Evolutionary conservation across 2,329 filamentous ascomycete species (phyloP), one percentile per base, ranked within the genome.

Genomic region (Capronia coronata): DNA sequence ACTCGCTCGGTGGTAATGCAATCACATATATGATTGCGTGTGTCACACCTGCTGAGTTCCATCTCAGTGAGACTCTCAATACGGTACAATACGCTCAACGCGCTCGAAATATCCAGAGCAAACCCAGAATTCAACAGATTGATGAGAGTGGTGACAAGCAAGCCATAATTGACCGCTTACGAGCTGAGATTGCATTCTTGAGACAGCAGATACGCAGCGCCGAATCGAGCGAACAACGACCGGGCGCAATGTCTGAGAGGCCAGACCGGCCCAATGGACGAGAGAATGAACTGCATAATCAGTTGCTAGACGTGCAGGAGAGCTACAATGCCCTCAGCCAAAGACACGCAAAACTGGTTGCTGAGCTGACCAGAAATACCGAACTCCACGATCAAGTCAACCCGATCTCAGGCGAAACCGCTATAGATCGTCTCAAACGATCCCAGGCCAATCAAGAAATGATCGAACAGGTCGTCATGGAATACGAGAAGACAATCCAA

Each of bases 1-100:
- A 98, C 68, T 98, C 93, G 0, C 76, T 98, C 3, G 93, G 93
- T 49, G 93, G 93, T 3, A 97, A 94, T 65, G 93, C 93, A 29
- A 94, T 96, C 65, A 98, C 93, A 0, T 98, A 97, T 71, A 97
- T 98, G 93, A 93, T 98, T 70, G 93, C 93, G 7, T 98, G 93
- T 69, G 90, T 98, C 23, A 98, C 91, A 1, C 91, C 90, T 0
- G 88, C 91, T 11, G 90, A 96, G 65, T 98, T 98, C 65, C 93
- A 98, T 66, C 75, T 98, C 38, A 97, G 90, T 70, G 93, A 98
- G 70, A 97, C 94, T 0, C 74, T 98, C 50, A 98, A 98, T 67
- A 98, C 93, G 0, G 87, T 98, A 18, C 87, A 96, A 67, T 98
- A 98, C 69, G 93, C 93, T 5, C 93, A 97, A 71, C 82, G 93